Percentiles rank a stretch among this genome's conserved stretches.
These are phyloP conservation scores for Debaryomyces singareniensis DNA, from an alignment of 1,139 yeast genomes.

Conservation along the genomic window DNA sequence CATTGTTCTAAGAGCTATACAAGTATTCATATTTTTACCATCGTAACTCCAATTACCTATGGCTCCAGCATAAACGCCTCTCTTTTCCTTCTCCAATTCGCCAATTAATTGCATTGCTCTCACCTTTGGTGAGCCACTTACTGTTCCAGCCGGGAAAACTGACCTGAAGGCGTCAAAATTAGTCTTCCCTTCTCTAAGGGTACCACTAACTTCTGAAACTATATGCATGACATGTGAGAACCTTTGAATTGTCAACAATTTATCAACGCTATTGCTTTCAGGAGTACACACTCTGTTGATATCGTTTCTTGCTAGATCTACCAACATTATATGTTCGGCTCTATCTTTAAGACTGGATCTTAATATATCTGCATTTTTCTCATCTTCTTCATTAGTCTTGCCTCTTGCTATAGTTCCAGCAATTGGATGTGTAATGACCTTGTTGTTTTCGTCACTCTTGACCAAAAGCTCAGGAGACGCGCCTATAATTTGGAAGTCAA, in stretches of 20 bases:
- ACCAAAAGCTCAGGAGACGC: conserved; percentile 95
- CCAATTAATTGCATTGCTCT: conserved; percentile 93
- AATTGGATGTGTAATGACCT: conserved; percentile 89
- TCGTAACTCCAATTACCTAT: conserved; percentile 99
- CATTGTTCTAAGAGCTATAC: conserved; percentile 96
- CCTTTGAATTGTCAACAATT: conserved; percentile 82
- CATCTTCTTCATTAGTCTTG: conserved; percentile 85
- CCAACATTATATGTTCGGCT: conserved; percentile 98
- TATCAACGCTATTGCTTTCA: conserved; percentile 72
- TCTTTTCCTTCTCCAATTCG: conserved; percentile 81
- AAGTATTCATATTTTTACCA: conserved; percentile 89
- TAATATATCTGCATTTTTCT: conserved; percentile 66
- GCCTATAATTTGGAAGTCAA: conserved; percentile 91
- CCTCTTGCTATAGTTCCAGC: conserved; percentile 96
- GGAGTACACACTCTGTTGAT: conserved; percentile 94
- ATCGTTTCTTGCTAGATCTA: conserved; percentile 93
- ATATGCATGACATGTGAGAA: conserved; percentile 97
- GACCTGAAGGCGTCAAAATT: conserved; percentile 96
- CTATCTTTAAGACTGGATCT: conserved; percentile 83
- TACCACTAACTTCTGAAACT: conserved; percentile 93
- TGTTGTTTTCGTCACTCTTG: conserved; percentile 64
- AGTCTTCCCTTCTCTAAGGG: conserved; percentile 72
- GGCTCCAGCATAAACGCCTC: conserved; percentile 98
- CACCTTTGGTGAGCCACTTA: conserved; percentile 96
- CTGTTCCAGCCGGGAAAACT: conserved; percentile 98